Conservation (phyloP, 2,329 filamentous ascomycete species). For the Mycogone perniciosa region DNA sequence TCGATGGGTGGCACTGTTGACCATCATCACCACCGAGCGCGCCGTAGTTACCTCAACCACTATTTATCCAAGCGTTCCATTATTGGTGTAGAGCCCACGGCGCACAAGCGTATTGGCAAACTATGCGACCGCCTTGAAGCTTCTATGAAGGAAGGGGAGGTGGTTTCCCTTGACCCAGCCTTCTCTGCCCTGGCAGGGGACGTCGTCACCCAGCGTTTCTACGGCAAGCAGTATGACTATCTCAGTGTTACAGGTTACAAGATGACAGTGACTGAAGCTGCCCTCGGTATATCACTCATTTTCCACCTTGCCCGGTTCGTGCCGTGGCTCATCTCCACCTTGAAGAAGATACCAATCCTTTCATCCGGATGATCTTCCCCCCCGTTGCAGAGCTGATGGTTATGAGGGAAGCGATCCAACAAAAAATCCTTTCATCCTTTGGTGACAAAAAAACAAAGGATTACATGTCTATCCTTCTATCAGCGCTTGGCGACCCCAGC, state of each 20-base stretch:
- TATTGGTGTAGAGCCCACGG: slow-evolving; percentile 13
- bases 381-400: slow-evolving; percentile 9
- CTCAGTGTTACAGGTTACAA: slow-evolving; percentile 12
- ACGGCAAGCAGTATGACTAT: slow-evolving; percentile 15
- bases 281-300: slow-evolving; percentile 2
- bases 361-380: slow-evolving; percentile 6
- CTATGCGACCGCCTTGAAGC: slow-evolving; percentile 9
- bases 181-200: slow-evolving; percentile 18
- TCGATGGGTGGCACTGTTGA: slow-evolving; percentile 11
- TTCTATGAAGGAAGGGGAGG: background rate
- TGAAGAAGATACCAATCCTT: slow-evolving; percentile 5
- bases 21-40: slow-evolving; percentile 13
- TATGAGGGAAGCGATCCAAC: slow-evolving; percentile 7
- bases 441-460: background rate
- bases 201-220: slow-evolving; percentile 15
- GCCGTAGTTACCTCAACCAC: slow-evolving; percentile 14
- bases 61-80: slow-evolving; percentile 22
- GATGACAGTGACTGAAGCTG: slow-evolving; percentile 6
- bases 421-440: slow-evolving; percentile 1
- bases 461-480: slow-evolving; percentile 5
- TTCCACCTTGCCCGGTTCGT: slow-evolving; percentile 14
- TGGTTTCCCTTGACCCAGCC: slow-evolving; percentile 13
- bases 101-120: slow-evolving; percentile 13
- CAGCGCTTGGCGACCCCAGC: slow-evolving; percentile 7
- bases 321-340: slow-evolving; percentile 6